These are phyloP conservation scores for Pelargonium myrrhifolium DNA, from an alignment of 441 rosid genomes.

Conservation along the genomic window DNA sequence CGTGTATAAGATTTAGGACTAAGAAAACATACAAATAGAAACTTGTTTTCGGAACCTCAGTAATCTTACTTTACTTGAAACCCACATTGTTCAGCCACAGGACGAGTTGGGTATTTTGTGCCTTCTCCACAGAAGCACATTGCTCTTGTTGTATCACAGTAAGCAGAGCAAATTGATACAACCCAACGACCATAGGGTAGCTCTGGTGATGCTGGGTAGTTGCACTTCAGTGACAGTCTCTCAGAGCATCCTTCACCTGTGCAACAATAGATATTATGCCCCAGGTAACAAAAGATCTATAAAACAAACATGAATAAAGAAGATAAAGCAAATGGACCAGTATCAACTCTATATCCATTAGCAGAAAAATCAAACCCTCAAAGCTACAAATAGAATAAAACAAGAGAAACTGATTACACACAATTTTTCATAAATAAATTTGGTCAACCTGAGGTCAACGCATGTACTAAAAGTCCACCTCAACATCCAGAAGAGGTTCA, in stretches of 20 bases:
- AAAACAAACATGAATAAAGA: neutral
- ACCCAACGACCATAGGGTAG: slow-evolving; percentile 84
- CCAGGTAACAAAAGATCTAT: neutral
- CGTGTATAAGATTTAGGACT: slow-evolving; percentile 10
- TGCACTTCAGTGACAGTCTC: slow-evolving; percentile 54
- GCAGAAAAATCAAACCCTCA: neutral
- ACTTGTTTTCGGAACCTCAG: slow-evolving; percentile 4
- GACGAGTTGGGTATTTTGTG: slow-evolving; percentile 90
- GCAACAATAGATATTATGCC: slow-evolving; percentile 23
- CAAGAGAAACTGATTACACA: neutral
- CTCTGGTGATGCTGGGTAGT: slow-evolving; percentile 57
- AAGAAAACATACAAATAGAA: slow-evolving; percentile 10
- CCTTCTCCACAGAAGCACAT: slow-evolving; percentile 98
- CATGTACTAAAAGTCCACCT: too few relatives aligned
- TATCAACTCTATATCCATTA: neutral
- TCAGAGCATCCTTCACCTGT: slow-evolving; percentile 78
- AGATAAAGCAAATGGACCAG: neutral
- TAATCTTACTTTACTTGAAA: slow-evolving; percentile 59
- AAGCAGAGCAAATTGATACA: slow-evolving; percentile 76
- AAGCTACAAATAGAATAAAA: neutral
- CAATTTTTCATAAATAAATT: too few relatives aligned
- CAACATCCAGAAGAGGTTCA: too few relatives aligned
- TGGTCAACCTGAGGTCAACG: too few relatives aligned
- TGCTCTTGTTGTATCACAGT: slow-evolving; percentile 87
- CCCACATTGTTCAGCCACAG: slow-evolving; percentile 80